Conservation (phyloP, 306 rosid species). For the Quercus aquifolioides region DNA sequence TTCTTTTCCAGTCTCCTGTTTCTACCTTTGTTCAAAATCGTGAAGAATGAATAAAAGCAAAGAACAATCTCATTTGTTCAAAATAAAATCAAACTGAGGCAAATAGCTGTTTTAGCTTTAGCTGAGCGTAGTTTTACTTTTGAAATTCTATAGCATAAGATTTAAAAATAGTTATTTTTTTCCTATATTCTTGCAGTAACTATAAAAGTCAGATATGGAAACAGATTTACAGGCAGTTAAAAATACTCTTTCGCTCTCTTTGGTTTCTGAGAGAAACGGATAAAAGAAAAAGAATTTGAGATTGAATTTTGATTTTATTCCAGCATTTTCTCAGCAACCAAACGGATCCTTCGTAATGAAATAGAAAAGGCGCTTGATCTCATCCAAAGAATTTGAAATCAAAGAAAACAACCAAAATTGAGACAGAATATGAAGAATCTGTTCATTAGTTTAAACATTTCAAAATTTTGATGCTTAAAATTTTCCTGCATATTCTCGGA, state of each 20-base stretch:
- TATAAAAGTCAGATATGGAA: neutral
- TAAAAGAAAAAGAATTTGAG: neutral
- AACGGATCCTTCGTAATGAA: constrained; percentile 2
- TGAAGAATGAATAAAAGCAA: too few species aligned
- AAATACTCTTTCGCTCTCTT: neutral
- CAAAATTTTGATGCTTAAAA: too few species aligned
- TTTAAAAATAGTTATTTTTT: too few species aligned
- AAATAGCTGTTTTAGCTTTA: neutral
- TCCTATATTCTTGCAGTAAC: neutral
- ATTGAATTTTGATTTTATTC: constrained; percentile 13
- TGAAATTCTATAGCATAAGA: neutral
- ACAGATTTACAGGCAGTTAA: neutral
- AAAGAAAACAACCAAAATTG: neutral
- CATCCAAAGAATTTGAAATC: too few species aligned
- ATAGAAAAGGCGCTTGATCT: neutral
- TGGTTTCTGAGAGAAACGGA: neutral
- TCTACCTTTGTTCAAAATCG: too few species aligned
- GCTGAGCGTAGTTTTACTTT: neutral
- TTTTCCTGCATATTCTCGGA: neutral
- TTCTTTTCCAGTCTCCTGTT: too few species aligned
- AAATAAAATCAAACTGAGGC: neutral
- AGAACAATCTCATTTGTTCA: neutral
- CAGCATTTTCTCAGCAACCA: constrained; percentile 12
- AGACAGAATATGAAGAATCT: neutral
- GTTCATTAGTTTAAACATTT: neutral